A percentile compares a stretch with the other conserved stretches of the same genome.
Conservation (phyloP, 163 green algal genomes). For the Volvox carteri region DNA sequence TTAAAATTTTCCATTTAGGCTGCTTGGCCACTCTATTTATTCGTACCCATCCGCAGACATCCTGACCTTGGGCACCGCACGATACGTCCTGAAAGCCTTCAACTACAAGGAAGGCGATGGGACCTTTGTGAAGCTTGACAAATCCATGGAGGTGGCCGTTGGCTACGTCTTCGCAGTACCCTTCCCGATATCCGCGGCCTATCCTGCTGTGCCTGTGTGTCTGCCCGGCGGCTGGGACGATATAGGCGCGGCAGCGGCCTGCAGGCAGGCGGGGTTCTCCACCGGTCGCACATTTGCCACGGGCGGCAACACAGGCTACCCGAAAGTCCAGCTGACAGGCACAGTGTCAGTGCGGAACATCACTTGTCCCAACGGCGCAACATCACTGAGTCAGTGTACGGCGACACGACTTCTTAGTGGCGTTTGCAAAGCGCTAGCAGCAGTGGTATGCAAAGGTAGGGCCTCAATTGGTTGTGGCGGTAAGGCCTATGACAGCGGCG, state of each 20-base stretch:
- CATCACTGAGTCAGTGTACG: slow-evolving; percentile 3
- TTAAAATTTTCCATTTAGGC: too few species aligned
- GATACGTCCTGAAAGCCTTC: not conserved
- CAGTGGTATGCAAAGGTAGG: not conserved
- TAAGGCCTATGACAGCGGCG: too few species aligned
- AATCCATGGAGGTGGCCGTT: not conserved
- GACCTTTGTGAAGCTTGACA: not conserved
- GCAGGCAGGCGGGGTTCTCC: not conserved
- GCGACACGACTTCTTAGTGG: not conserved
- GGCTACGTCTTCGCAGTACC: slow-evolving; percentile 30
- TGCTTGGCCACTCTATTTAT: too few species aligned
- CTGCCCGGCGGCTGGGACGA: not conserved
- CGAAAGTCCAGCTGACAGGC: not conserved
- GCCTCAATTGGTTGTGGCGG: not conserved
- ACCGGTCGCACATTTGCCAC: not conserved
- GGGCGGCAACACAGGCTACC: not conserved
- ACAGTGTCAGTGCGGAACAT: not conserved
- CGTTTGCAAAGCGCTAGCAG: not conserved
- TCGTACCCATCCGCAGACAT: too few species aligned
- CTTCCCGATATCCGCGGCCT: not conserved
- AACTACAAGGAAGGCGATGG: not conserved
- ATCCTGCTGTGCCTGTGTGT: not conserved
- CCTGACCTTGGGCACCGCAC: not conserved
- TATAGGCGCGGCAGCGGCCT: not conserved
- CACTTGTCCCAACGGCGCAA: not conserved